Evolutionary conservation across 345 rosid genomes (phyloP).

Genomic region (Litchi chinensis): DNA sequence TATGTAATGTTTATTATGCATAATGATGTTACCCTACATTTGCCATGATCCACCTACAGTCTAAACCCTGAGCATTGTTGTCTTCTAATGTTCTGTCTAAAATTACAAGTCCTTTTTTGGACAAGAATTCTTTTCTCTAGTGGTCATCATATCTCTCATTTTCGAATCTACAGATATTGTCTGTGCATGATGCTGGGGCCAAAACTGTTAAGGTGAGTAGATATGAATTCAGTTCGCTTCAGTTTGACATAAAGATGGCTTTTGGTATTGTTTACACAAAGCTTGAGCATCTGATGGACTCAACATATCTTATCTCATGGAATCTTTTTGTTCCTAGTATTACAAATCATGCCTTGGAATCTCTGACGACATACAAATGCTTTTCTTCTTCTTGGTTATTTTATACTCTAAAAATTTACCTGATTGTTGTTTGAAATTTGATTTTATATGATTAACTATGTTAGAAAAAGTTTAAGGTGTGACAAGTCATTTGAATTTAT

Average conservation of each 20-base stretch:
- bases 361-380: background rate
- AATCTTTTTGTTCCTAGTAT: background rate
- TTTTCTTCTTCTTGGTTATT: background rate
- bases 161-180: constrained; percentile 43
- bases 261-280: background rate
- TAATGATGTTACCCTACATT: background rate
- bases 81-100: background rate
- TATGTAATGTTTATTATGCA: no score
- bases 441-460: background rate
- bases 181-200: constrained; percentile 58
- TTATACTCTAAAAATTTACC: background rate
- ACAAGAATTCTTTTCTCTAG: no score
- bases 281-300: no score
- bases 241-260: background rate
- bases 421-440: background rate
- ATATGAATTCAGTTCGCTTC: background rate
- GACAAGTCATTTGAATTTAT: constrained; percentile 5
- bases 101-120: background rate
- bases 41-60: background rate
- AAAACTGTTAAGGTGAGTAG: constrained; percentile 54
- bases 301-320: no score
- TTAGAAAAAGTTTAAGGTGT: background rate
- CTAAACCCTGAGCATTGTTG: background rate
- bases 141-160: background rate
- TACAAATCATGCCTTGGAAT: background rate